Conservation (phyloP, 1,284 basidiomycete species). For the Cystobasidiaceae sp. region DNA sequence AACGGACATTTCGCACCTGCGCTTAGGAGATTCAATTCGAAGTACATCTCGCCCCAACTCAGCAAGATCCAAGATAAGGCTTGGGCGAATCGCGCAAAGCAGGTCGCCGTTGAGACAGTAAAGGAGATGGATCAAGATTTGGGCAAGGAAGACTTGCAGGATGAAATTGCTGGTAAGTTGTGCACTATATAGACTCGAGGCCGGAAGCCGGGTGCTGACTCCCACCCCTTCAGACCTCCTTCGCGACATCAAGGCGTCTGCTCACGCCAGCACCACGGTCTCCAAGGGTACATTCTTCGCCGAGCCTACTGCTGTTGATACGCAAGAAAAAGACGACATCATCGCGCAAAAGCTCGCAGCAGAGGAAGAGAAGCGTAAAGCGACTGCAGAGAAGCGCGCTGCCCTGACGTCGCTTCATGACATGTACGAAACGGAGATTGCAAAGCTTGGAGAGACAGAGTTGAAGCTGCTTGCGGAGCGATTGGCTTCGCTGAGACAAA, state of each 20-base stretch:
- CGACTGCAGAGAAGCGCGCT: slow-evolving; percentile 37
- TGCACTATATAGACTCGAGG: no score
- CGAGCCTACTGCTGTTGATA: slow-evolving; percentile 23
- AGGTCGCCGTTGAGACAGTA: slow-evolving; percentile 33
- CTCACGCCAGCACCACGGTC: background rate
- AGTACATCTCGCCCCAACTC: slow-evolving; percentile 41
- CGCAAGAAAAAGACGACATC: slow-evolving; percentile 18
- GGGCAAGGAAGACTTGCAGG: slow-evolving; percentile 24
- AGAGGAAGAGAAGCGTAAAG: slow-evolving; percentile 4
- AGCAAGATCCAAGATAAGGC: slow-evolving; percentile 41
- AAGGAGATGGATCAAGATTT: slow-evolving; percentile 34
- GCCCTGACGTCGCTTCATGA: slow-evolving; percentile 37
- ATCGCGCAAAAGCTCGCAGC: slow-evolving; percentile 16
- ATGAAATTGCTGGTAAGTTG: slow-evolving; percentile 15
- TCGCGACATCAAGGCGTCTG: background rate
- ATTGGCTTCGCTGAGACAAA: slow-evolving; percentile 33
- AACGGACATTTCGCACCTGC: slow-evolving; percentile 32
- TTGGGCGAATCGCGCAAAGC: slow-evolving; percentile 38
- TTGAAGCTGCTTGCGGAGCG: slow-evolving; percentile 35
- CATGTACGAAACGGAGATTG: slow-evolving; percentile 39
- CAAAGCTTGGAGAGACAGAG: slow-evolving; percentile 37
- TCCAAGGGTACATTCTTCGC: background rate
- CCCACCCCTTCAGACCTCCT: background rate
- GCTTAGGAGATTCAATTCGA: slow-evolving; percentile 37
- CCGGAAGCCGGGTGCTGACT: no score